phyloP scores from a whole-genome alignment of 176 grass and related monocot species.

The Carex kokanica region DNA sequence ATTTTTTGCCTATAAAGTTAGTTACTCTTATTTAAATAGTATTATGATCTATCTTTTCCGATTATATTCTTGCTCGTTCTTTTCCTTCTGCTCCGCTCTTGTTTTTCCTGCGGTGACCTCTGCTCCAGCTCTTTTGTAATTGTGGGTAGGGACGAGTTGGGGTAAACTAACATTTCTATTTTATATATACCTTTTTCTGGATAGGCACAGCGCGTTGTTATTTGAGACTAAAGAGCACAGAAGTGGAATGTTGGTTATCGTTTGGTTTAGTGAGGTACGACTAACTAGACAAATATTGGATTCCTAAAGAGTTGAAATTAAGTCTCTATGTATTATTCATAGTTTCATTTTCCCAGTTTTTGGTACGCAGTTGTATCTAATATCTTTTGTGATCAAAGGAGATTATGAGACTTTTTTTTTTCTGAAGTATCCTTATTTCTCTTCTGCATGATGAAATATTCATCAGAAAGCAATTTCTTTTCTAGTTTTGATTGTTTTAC shows the following conservation, averaged over 20 bases:
- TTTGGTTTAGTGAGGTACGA: slow-evolving; percentile 23
- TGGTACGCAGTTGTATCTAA: slow-evolving; percentile 10
- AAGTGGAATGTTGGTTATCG: background rate
- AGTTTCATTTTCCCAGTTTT: background rate
- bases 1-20: no score
- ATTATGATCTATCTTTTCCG: no score
- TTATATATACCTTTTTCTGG: background rate
- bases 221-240: background rate
- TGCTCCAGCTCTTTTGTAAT: no score
- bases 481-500: background rate
- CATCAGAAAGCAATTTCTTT: background rate
- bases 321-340: background rate
- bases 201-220: background rate
- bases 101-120: no score
- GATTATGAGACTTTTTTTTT: background rate
- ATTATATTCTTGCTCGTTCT: no score
- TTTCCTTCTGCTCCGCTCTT: no score
- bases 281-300: slow-evolving; percentile 1
- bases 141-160: background rate
- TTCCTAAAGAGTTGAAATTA: background rate
- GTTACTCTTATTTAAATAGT: no score
- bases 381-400: background rate
- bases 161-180: background rate
- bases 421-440: background rate
- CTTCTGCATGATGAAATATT: slow-evolving; percentile 1